These are phyloP conservation scores for Leonotis leonurus DNA, from an alignment of 257 asterid species.

Conservation along the genomic window DNA sequence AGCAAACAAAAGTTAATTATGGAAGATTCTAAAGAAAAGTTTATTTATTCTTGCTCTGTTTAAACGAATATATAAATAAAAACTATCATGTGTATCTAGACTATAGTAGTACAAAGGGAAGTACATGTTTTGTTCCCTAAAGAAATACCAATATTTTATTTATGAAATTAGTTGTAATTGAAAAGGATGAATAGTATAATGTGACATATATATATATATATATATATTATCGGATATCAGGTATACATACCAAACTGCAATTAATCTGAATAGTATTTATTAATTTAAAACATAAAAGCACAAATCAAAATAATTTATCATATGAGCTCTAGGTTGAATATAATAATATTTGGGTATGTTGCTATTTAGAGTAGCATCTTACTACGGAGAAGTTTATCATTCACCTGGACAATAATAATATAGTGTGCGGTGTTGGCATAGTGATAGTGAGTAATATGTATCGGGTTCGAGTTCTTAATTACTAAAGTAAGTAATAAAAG, in stretches of 20 bases:
- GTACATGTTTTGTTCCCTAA: background rate
- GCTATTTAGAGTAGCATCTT: constrained; percentile 3
- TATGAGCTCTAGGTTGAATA: background rate
- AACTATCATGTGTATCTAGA: background rate
- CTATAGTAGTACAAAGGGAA: background rate
- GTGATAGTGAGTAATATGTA: background rate
- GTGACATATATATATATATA: no score
- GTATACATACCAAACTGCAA: no score
- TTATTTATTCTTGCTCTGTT: background rate
- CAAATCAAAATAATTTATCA: background rate
- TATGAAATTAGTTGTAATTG: no score
- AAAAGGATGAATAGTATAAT: no score
- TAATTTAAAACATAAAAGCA: no score
- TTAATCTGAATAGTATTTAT: no score
- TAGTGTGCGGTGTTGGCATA: no score
- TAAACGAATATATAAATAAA: background rate
- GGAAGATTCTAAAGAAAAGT: background rate
- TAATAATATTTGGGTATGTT: background rate
- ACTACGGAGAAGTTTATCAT: constrained; percentile 9
- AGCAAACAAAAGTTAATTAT: background rate
- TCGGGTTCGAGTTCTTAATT: no score
- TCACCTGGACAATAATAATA: constrained; percentile 8
- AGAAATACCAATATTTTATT: background rate
- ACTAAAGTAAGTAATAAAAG: constrained; percentile 14
- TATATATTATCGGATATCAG: no score